phyloP scores from a whole-genome alignment of 2,329 filamentous ascomycete species.

The Nannizziopsis barbatae region DNA sequence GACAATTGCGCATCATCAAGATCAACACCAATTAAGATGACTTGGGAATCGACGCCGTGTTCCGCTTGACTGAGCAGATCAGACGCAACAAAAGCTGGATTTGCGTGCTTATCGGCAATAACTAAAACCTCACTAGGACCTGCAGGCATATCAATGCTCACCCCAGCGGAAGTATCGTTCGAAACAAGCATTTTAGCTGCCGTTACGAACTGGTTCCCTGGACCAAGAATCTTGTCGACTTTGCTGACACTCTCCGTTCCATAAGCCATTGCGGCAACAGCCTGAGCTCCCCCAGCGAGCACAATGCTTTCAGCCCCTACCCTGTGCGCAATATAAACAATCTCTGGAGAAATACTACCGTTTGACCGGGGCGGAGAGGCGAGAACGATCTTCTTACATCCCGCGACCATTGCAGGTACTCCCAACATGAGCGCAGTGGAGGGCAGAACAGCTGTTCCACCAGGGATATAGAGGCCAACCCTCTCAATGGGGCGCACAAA shows the following conservation, averaged over 20 bases:
- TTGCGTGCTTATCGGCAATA: constrained; percentile 74
- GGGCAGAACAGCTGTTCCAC: constrained; percentile 91
- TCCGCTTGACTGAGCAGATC: constrained; percentile 93
- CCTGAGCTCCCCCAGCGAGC: constrained; percentile 87
- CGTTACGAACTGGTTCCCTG: constrained; percentile 96
- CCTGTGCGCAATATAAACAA: constrained; percentile 95
- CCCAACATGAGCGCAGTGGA: constrained; percentile 97
- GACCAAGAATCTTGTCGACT: constrained; percentile 96
- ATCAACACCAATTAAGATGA: constrained; percentile 77
- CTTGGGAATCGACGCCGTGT: constrained; percentile 92
- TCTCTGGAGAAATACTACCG: constrained; percentile 86
- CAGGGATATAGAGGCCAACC: constrained; percentile 92
- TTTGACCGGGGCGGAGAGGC: constrained; percentile 84
- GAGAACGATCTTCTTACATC: constrained; percentile 87
- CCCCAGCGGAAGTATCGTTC: constrained; percentile 91
- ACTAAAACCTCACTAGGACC: constrained; percentile 96
- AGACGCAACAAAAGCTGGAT: constrained; percentile 89
- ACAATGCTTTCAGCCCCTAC: constrained; percentile 93
- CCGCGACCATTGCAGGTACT: constrained; percentile 93
- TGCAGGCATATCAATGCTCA: constrained; percentile 97
- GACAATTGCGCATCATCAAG: constrained; percentile 59
- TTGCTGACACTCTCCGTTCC: constrained; percentile 89
- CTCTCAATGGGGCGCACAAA: constrained; percentile 87
- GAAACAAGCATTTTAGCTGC: constrained; percentile 97
- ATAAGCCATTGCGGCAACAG: constrained; percentile 92